phyloP scores from a whole-genome alignment of 2,329 filamentous ascomycete genomes.

The Fusarium sp. region DNA sequence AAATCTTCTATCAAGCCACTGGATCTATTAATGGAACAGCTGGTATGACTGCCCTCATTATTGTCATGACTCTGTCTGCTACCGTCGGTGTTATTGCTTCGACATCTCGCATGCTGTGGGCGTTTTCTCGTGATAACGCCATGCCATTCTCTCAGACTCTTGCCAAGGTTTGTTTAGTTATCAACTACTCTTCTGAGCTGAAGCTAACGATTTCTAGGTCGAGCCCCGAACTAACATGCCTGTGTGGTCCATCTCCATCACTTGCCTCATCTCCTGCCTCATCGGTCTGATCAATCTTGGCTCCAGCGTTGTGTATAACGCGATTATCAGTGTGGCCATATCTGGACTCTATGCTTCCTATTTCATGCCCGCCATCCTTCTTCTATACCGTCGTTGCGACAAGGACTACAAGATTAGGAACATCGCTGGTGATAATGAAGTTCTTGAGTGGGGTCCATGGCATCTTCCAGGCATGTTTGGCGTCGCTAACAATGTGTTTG shows the following conservation, averaged over 20 bases:
- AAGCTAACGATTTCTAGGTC: conserved; percentile 23
- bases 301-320: conserved; percentile 43
- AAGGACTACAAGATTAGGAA: conserved; percentile 42
- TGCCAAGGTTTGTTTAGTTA: conserved; percentile 21
- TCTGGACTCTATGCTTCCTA: conserved; percentile 44
- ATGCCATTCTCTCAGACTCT: conserved; percentile 39
- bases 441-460: conserved; percentile 66
- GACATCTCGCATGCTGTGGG: conserved; percentile 45
- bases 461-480: conserved; percentile 64
- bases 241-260: conserved; percentile 41
- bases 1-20: conserved; percentile 45
- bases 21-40: conserved; percentile 37
- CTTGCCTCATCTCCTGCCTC: conserved; percentile 40
- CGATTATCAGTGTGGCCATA: conserved; percentile 42
- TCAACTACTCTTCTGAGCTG: accelerated
- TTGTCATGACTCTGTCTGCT: conserved; percentile 44
- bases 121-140: conserved; percentile 41
- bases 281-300: conserved; percentile 46
- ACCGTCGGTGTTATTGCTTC: conserved; percentile 46
- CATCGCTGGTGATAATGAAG: conserved; percentile 28
- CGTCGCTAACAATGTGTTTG: conserved; percentile 66
- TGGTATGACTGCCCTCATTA: conserved; percentile 38
- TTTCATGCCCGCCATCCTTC: conserved; percentile 38
- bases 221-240: conserved; percentile 41
- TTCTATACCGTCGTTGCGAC: conserved; percentile 44